Percentiles rank a stretch among this genome's conserved stretches.
phyloP scores from a whole-genome alignment of 2,329 filamentous ascomycete genomes.

The Hypoxylon sp. region DNA sequence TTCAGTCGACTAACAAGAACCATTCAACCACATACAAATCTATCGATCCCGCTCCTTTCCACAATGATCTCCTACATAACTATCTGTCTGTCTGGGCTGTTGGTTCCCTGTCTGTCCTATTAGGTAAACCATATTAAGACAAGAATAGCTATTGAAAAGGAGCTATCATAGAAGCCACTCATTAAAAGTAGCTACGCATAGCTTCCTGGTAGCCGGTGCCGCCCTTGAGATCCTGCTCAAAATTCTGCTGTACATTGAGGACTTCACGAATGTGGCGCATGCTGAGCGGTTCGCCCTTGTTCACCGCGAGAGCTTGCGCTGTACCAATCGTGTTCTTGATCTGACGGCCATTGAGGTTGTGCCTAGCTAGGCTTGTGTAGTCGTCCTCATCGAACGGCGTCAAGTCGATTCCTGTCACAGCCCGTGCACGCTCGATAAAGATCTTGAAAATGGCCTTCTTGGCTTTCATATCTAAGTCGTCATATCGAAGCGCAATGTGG shows the following conservation, averaged over 20 bases:
- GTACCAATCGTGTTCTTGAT: constrained; percentile 92
- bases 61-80: constrained; percentile 1
- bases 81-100: neutral
- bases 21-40: neutral
- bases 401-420: constrained; percentile 69
- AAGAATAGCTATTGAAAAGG: neutral
- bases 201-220: constrained; percentile 84
- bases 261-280: constrained; percentile 87
- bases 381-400: constrained; percentile 76
- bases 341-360: constrained; percentile 73
- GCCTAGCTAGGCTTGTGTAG: constrained; percentile 73
- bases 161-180: neutral
- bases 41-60: neutral
- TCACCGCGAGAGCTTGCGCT: constrained; percentile 84
- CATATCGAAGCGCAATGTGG: constrained; percentile 86
- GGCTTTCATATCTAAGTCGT: constrained; percentile 77
- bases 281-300: constrained; percentile 76
- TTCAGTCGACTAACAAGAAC: neutral
- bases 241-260: constrained; percentile 85
- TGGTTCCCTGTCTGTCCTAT: neutral
- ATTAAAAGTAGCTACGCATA: constrained; percentile 81
- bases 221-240: constrained; percentile 86
- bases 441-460: constrained; percentile 86
- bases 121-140: neutral
- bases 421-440: constrained; percentile 80